Conservation (phyloP, 2,329 filamentous ascomycete species). For the Rutstroemia sydowiana region DNA sequence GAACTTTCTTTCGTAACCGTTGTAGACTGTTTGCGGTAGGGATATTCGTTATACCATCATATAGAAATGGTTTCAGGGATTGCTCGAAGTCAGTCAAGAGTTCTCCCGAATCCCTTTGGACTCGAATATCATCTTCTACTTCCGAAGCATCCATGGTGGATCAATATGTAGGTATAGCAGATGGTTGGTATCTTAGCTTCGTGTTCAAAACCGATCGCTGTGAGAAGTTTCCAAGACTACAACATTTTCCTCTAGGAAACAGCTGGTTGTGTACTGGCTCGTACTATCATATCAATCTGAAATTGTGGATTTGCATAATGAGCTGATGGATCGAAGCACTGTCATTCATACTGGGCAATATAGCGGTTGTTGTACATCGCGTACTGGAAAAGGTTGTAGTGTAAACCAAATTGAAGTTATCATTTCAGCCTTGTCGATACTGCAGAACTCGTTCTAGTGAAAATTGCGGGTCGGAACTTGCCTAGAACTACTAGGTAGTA, state of each 20-base stretch:
- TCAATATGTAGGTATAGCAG: not conserved
- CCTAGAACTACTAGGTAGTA: not conserved
- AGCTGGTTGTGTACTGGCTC: no score
- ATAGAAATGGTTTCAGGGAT: constrained; percentile 45
- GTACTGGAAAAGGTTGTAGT: not conserved
- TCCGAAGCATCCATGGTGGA: constrained; percentile 51
- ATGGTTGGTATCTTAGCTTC: not conserved
- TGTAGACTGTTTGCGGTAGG: constrained; percentile 19
- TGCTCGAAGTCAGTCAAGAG: constrained; percentile 51
- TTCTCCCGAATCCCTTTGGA: constrained; percentile 53
- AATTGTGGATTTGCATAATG: no score
- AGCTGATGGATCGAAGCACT: no score
- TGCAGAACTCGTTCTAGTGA: no score
- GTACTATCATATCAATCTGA: no score
- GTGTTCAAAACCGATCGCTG: no score
- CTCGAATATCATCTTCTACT: constrained; percentile 52
- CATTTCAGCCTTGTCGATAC: no score
- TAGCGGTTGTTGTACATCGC: no score
- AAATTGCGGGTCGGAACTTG: no score
- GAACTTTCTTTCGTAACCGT: constrained; percentile 42
- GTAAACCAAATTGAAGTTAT: not conserved
- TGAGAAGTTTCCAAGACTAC: not conserved
- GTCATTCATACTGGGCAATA: no score
- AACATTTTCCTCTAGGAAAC: no score
- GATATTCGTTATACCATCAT: constrained; percentile 40